Evolutionary conservation across 768 basidiomycete genomes (phyloP).

Genomic region (Podaxis rugospora): DNA sequence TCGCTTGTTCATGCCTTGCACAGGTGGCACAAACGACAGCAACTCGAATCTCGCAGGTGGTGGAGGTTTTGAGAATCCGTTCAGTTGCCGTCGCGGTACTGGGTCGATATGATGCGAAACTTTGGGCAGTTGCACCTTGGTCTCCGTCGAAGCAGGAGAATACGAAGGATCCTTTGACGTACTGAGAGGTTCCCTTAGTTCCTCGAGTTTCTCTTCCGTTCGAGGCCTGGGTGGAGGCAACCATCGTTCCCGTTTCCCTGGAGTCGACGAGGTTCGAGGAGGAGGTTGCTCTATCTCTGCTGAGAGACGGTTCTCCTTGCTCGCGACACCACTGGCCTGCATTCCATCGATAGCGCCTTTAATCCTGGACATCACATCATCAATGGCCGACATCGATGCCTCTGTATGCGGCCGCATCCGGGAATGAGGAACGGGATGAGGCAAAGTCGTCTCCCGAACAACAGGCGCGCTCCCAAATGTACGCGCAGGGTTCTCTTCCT

Average conservation of each 20-base stretch:
- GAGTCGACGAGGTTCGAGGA: slow-evolving; percentile 18
- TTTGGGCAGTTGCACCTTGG: slow-evolving; percentile 46
- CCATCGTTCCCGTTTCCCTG: slow-evolving; percentile 44
- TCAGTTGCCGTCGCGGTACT: slow-evolving; percentile 44
- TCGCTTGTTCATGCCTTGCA: slow-evolving; percentile 56
- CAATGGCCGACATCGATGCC: slow-evolving; percentile 65
- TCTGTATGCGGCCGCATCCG: slow-evolving; percentile 35
- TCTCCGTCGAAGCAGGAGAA: slow-evolving; percentile 39
- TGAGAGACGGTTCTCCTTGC: slow-evolving; percentile 23
- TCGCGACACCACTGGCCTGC: slow-evolving; percentile 32
- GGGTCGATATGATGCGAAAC: slow-evolving; percentile 36
- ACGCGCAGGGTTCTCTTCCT: slow-evolving; percentile 5
- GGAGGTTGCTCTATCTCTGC: slow-evolving; percentile 21
- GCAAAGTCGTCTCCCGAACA: slow-evolving; percentile 14
- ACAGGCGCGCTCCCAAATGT: neutral
- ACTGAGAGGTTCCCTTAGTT: slow-evolving; percentile 38
- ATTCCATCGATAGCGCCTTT: slow-evolving; percentile 74
- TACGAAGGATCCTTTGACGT: slow-evolving; percentile 45
- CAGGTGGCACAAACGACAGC: slow-evolving; percentile 68
- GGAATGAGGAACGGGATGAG: slow-evolving; percentile 8
- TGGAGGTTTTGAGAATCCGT: slow-evolving; percentile 33
- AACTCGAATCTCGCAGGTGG: slow-evolving; percentile 54
- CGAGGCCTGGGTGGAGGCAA: slow-evolving; percentile 40
- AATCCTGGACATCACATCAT: slow-evolving; percentile 83
- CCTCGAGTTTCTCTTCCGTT: slow-evolving; percentile 29